phyloP scores from a whole-genome alignment of 768 basidiomycete species.

The Russula sp. region DNA sequence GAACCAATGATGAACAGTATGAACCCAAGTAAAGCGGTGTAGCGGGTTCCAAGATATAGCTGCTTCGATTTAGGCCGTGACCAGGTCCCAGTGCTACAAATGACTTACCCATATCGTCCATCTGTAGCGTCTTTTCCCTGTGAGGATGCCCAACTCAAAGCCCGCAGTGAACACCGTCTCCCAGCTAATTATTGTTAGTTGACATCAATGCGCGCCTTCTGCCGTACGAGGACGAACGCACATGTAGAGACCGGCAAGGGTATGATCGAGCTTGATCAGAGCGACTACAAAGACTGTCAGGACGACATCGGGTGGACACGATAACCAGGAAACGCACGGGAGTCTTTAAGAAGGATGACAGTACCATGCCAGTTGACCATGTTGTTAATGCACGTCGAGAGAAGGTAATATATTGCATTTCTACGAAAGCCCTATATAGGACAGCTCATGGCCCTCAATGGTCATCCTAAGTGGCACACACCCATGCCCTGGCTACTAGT shows the following conservation, averaged over 20 bases:
- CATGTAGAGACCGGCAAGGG: slow-evolving; percentile 5
- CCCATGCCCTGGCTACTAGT: no score
- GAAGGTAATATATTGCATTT: no score
- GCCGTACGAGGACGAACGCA: neutral
- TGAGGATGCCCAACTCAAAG: neutral
- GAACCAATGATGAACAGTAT: neutral
- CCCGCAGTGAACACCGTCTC: neutral
- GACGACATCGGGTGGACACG: no score
- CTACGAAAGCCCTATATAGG: no score
- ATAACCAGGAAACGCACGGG: neutral
- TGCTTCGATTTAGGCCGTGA: neutral
- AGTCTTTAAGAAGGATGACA: neutral
- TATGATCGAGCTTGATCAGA: neutral
- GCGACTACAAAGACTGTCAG: neutral
- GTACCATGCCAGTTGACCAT: slow-evolving; percentile 17
- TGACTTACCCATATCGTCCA: neutral
- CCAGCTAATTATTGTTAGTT: neutral
- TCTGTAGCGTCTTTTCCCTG: neutral
- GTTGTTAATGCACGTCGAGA: neutral
- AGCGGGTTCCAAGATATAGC: neutral
- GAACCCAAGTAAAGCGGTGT: neutral
- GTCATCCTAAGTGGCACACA: neutral
- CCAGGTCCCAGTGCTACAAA: neutral
- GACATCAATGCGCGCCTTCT: neutral
- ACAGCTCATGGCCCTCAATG: neutral